Evolutionary conservation across 2,329 filamentous ascomycete species (phyloP), one percentile per base, ranked within the genome.

Genomic region (Penicillium corylophilum): DNA sequence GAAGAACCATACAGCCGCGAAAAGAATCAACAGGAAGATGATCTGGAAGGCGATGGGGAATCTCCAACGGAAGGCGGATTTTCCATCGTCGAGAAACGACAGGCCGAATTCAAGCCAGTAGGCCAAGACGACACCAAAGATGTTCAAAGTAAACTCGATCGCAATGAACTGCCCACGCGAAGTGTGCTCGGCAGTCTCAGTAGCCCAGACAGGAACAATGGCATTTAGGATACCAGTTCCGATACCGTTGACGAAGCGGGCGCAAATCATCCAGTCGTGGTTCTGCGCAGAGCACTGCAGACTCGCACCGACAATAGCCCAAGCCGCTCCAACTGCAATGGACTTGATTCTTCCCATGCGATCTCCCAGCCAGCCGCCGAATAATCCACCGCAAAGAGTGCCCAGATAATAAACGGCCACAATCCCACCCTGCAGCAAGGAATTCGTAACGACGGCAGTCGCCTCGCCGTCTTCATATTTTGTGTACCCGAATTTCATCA

Each of bases 31-130:
- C 0, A 89, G 76, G 15, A 84, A 83, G 1, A 86, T 68, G 29
- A 88, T 87, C 61, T 89, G 85, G 68, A 89, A 88, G 0, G 82
- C 85, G 50, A 89, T 81, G 0, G 85, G 85, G 57, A 89, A 89
- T 4, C 85, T 74, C 84, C 85, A 88, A 36, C 80, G 79, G 61
- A 88, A 80, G 0, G 80, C 71, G 0, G 82, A 84, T 1, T 71
- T 73, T 10, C 82, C 82, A 29, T 78, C 76, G 51, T 85, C 79
- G 57, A 84, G 79, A 63, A 82, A 87, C 0, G 82, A 83, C 9
- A 83, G 74, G 2, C 82, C 84, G 56, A 81, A 84, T 59, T 77
- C 75, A 8, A 79, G 65, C 83, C 83, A 86, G 57, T 88, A 88
- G 3, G 80, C 71, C 31, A 85, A 75, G 18, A 85, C 81, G 0